These are phyloP conservation scores for Hordeum vulgare DNA, from an alignment of 176 grass and related monocot species.

Conservation along the genomic window DNA sequence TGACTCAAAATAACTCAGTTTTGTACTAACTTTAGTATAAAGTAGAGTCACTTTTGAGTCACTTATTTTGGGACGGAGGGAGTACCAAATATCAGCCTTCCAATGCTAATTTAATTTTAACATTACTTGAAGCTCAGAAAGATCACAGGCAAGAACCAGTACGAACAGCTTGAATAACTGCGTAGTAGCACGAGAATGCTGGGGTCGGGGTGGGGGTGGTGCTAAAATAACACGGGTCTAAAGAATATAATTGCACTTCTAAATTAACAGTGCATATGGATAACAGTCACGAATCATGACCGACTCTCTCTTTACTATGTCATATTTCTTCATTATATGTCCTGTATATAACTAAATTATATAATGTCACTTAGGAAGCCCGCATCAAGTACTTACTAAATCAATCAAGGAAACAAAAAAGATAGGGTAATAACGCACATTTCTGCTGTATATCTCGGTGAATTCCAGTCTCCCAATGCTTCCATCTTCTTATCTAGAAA, in stretches of 20 bases:
- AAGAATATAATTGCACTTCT: neutral
- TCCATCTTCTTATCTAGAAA: conserved; percentile 66
- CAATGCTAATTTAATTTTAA: neutral
- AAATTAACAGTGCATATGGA: neutral
- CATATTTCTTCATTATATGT: neutral
- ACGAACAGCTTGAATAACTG: neutral
- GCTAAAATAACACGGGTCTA: neutral
- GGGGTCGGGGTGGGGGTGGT: neutral
- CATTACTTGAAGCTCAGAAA: neutral
- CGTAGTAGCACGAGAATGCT: neutral
- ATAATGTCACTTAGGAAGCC: neutral
- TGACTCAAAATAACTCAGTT: no score
- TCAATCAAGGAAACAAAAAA: conserved; percentile 23
- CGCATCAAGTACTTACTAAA: neutral
- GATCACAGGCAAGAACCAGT: neutral
- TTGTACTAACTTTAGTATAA: no score
- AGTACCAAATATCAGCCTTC: neutral
- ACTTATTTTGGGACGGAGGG: no score
- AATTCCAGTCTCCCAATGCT: conserved; percentile 62
- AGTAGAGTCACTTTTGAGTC: no score
- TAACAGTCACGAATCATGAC: neutral
- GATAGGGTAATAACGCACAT: conserved; percentile 6
- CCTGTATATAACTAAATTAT: conserved; percentile 10
- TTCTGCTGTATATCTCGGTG: conserved; percentile 18
- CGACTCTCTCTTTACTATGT: neutral